These are phyloP conservation scores for Paspalum vaginatum DNA, from an alignment of 176 grass and related monocot genomes.

Conservation along the genomic window DNA sequence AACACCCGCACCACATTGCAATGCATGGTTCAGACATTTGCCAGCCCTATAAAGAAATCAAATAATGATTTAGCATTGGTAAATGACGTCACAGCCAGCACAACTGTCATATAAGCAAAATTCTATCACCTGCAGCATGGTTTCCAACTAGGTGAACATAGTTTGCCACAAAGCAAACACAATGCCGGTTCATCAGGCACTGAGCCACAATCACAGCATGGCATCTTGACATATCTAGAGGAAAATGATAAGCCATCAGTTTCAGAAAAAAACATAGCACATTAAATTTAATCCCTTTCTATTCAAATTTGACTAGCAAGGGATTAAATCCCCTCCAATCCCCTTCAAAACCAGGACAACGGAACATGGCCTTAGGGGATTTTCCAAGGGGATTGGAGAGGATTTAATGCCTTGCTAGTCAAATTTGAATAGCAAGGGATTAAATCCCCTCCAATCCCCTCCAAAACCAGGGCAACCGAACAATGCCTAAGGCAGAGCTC, in stretches of 20 bases:
- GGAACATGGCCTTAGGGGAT: too few relatives aligned
- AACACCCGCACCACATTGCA: conserved; percentile 84
- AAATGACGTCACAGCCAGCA: conserved; percentile 25
- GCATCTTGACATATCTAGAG: conserved; percentile 84
- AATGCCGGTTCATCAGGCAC: conserved; percentile 93
- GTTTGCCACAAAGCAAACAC: conserved; percentile 88
- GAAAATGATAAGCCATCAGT: conserved; percentile 3
- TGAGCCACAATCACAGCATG: conserved; percentile 69
- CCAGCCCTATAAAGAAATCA: conserved; percentile 57
- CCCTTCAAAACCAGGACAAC: too few relatives aligned
- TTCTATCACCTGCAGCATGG: conserved; percentile 81
- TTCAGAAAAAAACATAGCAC: neutral
- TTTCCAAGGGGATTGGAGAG: too few relatives aligned
- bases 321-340: too few relatives aligned
- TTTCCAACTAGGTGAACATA: conserved; percentile 91
- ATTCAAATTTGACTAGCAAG: too few relatives aligned
- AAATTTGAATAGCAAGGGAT: too few relatives aligned
- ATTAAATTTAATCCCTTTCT: too few relatives aligned
- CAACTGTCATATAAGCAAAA: neutral
- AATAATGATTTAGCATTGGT: conserved; percentile 25
- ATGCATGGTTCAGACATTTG: conserved; percentile 85
- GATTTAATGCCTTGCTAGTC: too few relatives aligned
- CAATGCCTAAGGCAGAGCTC: conserved; percentile 9
- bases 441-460: too few relatives aligned
- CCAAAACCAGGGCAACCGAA: too few relatives aligned